These are phyloP conservation scores for Glonium stellatum DNA, from an alignment of 495 filamentous ascomycete genomes.

Conservation along the genomic window DNA sequence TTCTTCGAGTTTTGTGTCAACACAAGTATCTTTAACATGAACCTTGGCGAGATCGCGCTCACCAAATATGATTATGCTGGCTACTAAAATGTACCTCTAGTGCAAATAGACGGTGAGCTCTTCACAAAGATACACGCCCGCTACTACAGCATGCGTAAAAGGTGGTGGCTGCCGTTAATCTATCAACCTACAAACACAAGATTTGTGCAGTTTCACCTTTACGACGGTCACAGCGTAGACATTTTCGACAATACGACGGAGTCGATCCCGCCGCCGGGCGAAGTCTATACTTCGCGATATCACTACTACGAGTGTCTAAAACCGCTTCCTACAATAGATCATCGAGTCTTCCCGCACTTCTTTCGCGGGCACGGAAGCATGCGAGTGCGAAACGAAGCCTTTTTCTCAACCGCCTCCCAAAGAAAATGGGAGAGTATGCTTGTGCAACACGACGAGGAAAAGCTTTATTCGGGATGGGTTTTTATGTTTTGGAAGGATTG, in stretches of 20 bases:
- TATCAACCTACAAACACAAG: not conserved
- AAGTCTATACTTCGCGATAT: not conserved
- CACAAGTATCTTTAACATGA: not conserved
- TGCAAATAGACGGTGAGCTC: not conserved
- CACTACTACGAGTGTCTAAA: conserved; percentile 2
- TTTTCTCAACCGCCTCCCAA: conserved; percentile 4
- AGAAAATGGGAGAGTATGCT: not conserved
- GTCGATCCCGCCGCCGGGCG: not conserved
- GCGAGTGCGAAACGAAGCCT: not conserved
- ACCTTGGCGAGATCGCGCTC: not conserved
- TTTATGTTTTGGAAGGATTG: conserved; percentile 6
- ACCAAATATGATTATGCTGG: not conserved
- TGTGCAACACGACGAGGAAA: not conserved
- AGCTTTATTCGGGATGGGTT: not conserved
- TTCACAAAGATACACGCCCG: not conserved
- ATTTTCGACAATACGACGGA: not conserved
- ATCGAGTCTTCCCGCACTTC: conserved; percentile 8
- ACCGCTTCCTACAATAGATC: conserved; percentile 4
- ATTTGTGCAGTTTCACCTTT: not conserved
- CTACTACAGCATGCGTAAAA: not conserved
- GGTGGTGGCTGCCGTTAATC: not conserved
- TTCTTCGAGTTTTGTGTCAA: not conserved
- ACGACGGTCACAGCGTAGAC: not conserved
- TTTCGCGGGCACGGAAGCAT: conserved; percentile 8
- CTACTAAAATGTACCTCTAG: not conserved